phyloP scores from a whole-genome alignment of 345 rosid genomes.

The Eucalyptus pauciflora region DNA sequence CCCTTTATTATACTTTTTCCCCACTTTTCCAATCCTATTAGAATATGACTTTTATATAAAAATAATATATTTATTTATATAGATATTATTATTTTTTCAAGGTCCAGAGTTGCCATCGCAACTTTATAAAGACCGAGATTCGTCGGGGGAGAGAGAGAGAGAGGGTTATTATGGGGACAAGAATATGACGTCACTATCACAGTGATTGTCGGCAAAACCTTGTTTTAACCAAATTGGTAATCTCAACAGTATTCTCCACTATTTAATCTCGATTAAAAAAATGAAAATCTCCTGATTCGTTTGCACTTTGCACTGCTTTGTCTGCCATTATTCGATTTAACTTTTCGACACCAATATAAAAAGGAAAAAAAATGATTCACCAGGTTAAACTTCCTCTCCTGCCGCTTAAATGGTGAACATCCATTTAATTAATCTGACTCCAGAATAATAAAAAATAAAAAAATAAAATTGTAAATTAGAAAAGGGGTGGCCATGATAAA shows the following conservation, averaged over 20 bases:
- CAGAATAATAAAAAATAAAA: not conserved
- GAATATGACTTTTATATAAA: not conserved
- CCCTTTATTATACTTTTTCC: not conserved
- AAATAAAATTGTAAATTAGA: not conserved
- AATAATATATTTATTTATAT: not conserved
- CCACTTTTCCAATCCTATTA: not conserved
- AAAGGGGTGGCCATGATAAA: not conserved
- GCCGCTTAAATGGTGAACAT: not conserved
- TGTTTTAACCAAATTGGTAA: not conserved
- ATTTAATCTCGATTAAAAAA: not conserved
- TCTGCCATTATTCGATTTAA: conserved; percentile 10
- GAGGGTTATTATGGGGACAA: not conserved
- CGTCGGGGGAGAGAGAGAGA: not conserved
- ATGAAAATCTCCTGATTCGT: not conserved
- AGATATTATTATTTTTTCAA: not conserved
- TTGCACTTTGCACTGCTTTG: conserved; percentile 1
- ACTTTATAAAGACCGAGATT: not conserved
- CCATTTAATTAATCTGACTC: not conserved
- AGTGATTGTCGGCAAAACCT: conserved; percentile 61
- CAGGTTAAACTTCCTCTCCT: not conserved
- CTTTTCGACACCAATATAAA: not conserved
- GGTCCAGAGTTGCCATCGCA: not conserved
- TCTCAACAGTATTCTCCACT: not conserved
- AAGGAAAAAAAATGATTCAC: not conserved
- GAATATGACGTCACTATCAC: conserved; percentile 6